Evolutionary conservation across 2,329 filamentous ascomycete species (phyloP), one percentile per base, ranked within the genome.

Genomic region (Colletotrichum cereale): DNA sequence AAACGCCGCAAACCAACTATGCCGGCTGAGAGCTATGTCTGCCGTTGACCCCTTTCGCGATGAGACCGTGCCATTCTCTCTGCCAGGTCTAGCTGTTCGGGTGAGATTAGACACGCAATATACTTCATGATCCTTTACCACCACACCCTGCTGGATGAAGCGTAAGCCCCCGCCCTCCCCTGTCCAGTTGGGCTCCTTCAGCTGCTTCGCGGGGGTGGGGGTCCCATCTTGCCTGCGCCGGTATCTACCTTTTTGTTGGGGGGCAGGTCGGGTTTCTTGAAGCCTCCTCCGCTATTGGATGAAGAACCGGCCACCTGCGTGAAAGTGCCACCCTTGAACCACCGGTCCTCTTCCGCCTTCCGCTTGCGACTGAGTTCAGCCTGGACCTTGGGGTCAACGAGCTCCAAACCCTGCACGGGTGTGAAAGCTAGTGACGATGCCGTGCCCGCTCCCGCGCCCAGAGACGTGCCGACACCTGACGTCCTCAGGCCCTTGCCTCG

Each of bases 321-420:
- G 79, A 99, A 99, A 0, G 94, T 95, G n/a, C 96, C 96, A 57
- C 94, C 93, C 82, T 96, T 97, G 86, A 99, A 99, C 92, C 95
- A 99, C 47, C 94, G 87, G 79, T 98, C 96, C 79, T 97, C 94
- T 74, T 98, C 96, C 0, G 94, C 95, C 80, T 97, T 97, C 74
- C 95, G 87, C 85, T 98, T 98, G 76, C 94, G 89, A 79, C 89
- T 95, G 80, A 97, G 88, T 84, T 98, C 95, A 10, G 94, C 93
- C 76, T 95, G 91, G 68, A 93, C 90, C 85, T 96, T 97, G 29
- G 96, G 96, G 80, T 98, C 96, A 8, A 98, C 95, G 16, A 99
- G 88, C 84, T 99, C 96, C 48, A 99, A 86, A 2, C 96, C 96
- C 79, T 98, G 96, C 21, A 97, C 94, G 2, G 96, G 95, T 2